These are phyloP conservation scores for Globisporangium rhizosaccharum DNA, from an alignment of 352 stramenopile genomes.

Conservation along the genomic window DNA sequence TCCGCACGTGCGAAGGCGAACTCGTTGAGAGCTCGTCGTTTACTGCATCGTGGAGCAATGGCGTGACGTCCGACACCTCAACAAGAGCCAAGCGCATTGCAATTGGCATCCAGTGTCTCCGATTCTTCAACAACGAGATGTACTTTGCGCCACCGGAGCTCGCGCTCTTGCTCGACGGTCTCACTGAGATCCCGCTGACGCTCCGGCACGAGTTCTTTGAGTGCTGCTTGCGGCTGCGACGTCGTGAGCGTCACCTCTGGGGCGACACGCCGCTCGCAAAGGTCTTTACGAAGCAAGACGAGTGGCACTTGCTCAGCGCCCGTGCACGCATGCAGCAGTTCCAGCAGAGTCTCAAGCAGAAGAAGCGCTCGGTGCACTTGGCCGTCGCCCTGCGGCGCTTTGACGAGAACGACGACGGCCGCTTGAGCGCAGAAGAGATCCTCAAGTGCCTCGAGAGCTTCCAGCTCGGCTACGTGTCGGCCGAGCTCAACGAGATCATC, in stretches of 20 bases:
- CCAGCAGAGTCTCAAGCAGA: constrained; percentile 65
- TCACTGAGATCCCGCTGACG: constrained; percentile 51
- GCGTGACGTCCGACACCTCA: not conserved
- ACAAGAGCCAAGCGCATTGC: constrained; percentile 28
- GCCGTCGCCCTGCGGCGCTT: constrained; percentile 58
- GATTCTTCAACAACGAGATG: constrained; percentile 98
- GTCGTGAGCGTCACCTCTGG: constrained; percentile 93
- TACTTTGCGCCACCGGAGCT: constrained; percentile 95
- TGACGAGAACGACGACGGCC: constrained; percentile 63
- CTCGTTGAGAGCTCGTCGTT: constrained; percentile 80
- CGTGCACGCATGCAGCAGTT: constrained; percentile 83
- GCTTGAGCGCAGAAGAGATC: constrained; percentile 60
- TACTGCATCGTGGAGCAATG: constrained; percentile 41
- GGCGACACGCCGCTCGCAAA: constrained; percentile 95
- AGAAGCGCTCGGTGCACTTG: constrained; percentile 50
- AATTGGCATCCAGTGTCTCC: constrained; percentile 84
- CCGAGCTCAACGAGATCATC: constrained; percentile 82
- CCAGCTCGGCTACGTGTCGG: constrained; percentile 75
- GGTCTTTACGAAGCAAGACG: constrained; percentile 95
- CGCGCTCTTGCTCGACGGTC: constrained; percentile 83
- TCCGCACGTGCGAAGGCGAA: constrained; percentile 78
- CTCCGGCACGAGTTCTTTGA: constrained; percentile 85
- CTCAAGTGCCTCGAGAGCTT: constrained; percentile 86
- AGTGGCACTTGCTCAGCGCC: constrained; percentile 92
- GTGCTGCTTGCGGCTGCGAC: constrained; percentile 83